Evolutionary conservation across 305 asterid genomes (phyloP).

Genomic region (Fraxinus xanthoxyloides): DNA sequence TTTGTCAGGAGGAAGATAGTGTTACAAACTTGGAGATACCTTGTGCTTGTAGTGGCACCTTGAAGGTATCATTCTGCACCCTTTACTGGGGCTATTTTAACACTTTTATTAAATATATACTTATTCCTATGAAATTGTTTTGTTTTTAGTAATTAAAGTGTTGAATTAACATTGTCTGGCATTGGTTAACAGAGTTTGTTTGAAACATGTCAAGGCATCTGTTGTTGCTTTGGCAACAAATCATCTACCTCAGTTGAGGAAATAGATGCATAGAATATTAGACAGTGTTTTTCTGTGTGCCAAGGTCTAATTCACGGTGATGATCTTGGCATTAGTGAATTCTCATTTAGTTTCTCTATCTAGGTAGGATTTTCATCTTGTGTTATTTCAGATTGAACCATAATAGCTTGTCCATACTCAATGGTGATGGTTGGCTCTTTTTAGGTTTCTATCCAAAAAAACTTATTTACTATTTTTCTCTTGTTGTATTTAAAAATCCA

Average conservation of each 20-base stretch:
- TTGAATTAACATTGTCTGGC: not conserved
- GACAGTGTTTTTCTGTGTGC: not conserved
- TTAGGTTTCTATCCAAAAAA: not conserved
- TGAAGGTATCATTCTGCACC: conserved; percentile 30
- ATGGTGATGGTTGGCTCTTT: not conserved
- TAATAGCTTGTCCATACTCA: not conserved
- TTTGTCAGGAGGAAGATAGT: conserved; percentile 54
- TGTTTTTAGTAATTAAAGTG: not conserved
- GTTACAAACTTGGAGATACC: conserved; percentile 44
- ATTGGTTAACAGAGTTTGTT: not conserved
- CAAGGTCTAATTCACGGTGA: not conserved
- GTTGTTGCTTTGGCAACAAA: not conserved
- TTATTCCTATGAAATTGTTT: not conserved
- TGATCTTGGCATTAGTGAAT: not conserved
- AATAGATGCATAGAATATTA: not conserved
- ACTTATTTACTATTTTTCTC: not conserved
- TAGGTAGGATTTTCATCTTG: not conserved
- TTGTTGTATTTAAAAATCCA: not conserved
- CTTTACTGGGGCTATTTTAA: not conserved
- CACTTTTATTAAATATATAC: not conserved
- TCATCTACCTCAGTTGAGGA: not conserved
- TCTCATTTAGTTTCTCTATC: not conserved
- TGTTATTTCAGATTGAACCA: not conserved
- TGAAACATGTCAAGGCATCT: not conserved
- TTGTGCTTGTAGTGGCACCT: conserved; percentile 52